These are phyloP conservation scores for Aspergillus ibericus DNA, from an alignment of 2,329 filamentous ascomycete genomes.

Conservation along the genomic window DNA sequence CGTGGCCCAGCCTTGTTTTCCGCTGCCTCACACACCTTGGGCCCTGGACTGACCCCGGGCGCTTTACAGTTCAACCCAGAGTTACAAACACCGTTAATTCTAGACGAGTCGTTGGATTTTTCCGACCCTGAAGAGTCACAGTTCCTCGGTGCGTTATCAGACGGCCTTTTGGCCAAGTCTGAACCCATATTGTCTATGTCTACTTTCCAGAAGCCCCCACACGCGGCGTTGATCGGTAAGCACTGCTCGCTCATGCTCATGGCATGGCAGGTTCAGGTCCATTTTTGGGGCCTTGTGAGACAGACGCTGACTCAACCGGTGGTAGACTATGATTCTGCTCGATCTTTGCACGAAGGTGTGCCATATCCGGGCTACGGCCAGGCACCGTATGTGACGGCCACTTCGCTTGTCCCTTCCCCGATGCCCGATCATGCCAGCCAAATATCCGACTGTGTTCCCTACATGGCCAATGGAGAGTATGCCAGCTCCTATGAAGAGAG, in stretches of 20 bases:
- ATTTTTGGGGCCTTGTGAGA: not conserved
- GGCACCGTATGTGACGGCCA: conserved; percentile 37
- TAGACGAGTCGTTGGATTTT: conserved; percentile 49
- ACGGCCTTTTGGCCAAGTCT: conserved; percentile 56
- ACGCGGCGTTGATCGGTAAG: conserved; percentile 80
- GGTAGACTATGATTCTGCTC: conserved; percentile 39
- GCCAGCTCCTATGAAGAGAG: conserved; percentile 59
- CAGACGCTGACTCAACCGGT: conserved; percentile 8
- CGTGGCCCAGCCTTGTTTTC: conserved; percentile 3
- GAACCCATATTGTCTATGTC: conserved; percentile 74
- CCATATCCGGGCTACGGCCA: conserved; percentile 45
- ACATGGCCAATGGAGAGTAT: conserved; percentile 40
- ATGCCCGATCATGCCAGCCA: conserved; percentile 44
- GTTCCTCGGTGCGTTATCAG: conserved; percentile 47
- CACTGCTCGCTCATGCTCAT: conserved; percentile 27
- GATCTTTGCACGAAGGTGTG: conserved; percentile 40
- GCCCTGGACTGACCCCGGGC: conserved; percentile 16
- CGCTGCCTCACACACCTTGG: conserved; percentile 1
- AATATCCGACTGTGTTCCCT: conserved; percentile 43
- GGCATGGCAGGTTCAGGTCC: not conserved
- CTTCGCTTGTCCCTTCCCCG: conserved; percentile 41
- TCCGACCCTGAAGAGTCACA: conserved; percentile 48
- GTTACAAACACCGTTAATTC: conserved; percentile 48
- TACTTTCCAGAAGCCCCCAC: conserved; percentile 74
- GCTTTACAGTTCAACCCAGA: conserved; percentile 41